Conservation (phyloP, 2,329 filamentous ascomycete species). For the Capronia coronata region DNA sequence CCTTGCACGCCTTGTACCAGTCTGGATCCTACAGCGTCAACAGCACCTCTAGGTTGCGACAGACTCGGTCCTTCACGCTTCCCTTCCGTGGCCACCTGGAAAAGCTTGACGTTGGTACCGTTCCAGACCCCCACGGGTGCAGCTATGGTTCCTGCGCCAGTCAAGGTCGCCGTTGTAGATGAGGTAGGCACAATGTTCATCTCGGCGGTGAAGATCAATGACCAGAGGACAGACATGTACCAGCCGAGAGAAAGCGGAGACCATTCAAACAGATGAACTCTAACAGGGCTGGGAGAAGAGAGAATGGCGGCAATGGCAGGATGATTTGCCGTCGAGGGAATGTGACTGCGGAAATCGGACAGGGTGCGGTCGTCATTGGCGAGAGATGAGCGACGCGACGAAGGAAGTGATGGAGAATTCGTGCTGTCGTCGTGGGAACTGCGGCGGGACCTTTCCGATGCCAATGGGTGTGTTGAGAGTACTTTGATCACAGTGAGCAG, state of each 20-base stretch:
- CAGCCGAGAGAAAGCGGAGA: conserved; percentile 81
- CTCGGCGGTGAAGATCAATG: conserved; percentile 83
- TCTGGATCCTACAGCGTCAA: conserved; percentile 87
- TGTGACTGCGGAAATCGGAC: conserved; percentile 38
- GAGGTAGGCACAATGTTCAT: conserved; percentile 57
- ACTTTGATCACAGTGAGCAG: conserved; percentile 67
- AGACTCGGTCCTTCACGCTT: conserved; percentile 72
- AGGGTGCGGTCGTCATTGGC: conserved; percentile 36
- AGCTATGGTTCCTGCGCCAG: conserved; percentile 48
- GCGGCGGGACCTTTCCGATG: conserved; percentile 31
- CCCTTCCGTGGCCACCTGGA: conserved; percentile 74
- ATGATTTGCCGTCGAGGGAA: conserved; percentile 41
- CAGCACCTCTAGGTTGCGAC: conserved; percentile 77
- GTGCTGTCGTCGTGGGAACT: background rate
- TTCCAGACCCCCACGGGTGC: conserved; percentile 93
- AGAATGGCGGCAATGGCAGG: conserved; percentile 60
- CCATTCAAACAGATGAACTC: conserved; percentile 91
- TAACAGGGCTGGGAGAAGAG: conserved; percentile 62
- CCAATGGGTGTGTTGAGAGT: conserved; percentile 43
- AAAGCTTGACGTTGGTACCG: conserved; percentile 78
- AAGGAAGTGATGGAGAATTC: conserved; percentile 27
- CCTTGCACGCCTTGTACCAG: conserved; percentile 80
- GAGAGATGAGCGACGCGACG: conserved; percentile 32
- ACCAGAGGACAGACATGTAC: conserved; percentile 94
- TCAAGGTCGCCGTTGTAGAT: conserved; percentile 25